These are phyloP conservation scores for Chrysophaeum taylorii DNA, from an alignment of 352 stramenopile genomes.

Conservation along the genomic window DNA sequence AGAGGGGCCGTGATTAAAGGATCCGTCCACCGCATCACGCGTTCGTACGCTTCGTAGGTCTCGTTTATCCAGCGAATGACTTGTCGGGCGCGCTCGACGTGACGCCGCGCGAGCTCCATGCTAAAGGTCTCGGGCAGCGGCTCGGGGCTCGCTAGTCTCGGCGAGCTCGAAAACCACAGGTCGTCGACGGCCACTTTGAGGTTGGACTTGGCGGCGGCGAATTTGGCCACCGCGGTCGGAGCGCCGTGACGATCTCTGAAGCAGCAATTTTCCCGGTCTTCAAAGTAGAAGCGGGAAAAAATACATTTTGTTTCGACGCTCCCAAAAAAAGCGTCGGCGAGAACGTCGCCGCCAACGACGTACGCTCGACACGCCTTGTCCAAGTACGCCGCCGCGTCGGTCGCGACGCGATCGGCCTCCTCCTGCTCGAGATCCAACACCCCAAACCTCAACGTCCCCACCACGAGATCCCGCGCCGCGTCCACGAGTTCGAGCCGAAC, in stretches of 20 bases:
- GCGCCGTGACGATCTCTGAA: neutral
- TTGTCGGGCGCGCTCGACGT: neutral
- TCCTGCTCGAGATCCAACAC: constrained; percentile 2
- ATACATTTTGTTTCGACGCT: neutral
- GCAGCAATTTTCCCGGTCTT: neutral
- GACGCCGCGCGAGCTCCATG: constrained; percentile 5
- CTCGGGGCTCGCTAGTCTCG: neutral
- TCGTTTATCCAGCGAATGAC: neutral
- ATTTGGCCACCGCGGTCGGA: neutral
- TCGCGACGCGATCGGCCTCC: neutral
- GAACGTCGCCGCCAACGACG: neutral
- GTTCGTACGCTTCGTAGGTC: neutral
- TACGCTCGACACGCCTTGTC: too few species aligned
- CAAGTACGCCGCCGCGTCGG: neutral
- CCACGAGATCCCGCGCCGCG: neutral
- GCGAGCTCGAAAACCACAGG: neutral
- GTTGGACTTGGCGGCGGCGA: neutral
- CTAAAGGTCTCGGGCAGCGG: neutral
- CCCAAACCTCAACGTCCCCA: neutral
- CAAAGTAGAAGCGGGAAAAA: neutral
- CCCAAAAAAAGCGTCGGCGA: neutral
- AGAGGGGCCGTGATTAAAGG: neutral
- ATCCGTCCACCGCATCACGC: neutral
- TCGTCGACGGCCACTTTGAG: neutral
- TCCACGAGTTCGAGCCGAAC: constrained; percentile 9